Conservation (phyloP, 2,329 filamentous ascomycete genomes). For the Colletotrichum endophyticum region DNA sequence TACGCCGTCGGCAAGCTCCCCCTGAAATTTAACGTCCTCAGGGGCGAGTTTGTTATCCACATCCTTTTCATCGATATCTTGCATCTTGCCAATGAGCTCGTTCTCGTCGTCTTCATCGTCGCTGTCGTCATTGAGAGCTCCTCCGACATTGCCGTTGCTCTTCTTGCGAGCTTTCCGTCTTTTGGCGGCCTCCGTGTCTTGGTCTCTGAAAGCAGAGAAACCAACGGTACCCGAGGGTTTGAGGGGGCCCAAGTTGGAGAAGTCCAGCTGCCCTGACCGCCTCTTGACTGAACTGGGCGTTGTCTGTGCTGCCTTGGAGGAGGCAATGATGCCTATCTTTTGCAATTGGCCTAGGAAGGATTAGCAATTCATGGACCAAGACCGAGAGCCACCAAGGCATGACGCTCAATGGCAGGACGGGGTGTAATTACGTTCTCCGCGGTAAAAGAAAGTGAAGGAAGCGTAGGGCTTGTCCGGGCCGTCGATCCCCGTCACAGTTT, state of each 20-base stretch:
- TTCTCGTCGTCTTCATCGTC: slow-evolving; percentile 73
- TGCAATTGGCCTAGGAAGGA: slow-evolving; percentile 77
- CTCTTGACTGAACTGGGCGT: slow-evolving; percentile 71
- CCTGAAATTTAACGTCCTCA: slow-evolving; percentile 74
- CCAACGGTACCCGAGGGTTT: slow-evolving; percentile 88
- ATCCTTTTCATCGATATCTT: slow-evolving; percentile 68
- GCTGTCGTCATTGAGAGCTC: slow-evolving; percentile 72
- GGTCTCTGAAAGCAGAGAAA: slow-evolving; percentile 86
- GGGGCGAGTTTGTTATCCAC: slow-evolving; percentile 64
- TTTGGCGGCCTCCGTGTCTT: slow-evolving; percentile 57
- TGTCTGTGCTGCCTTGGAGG: slow-evolving; percentile 68
- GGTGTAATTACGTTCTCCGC: slow-evolving; percentile 80
- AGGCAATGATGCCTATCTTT: slow-evolving; percentile 89
- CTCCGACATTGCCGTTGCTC: slow-evolving; percentile 60
- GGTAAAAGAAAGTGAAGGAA: slow-evolving; percentile 96
- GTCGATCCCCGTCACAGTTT: slow-evolving; percentile 98
- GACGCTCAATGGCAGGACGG: not conserved
- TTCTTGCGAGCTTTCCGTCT: slow-evolving; percentile 68
- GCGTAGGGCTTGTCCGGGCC: slow-evolving; percentile 96
- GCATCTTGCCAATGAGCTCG: slow-evolving; percentile 67
- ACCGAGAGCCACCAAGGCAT: not conserved
- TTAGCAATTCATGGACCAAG: not conserved
- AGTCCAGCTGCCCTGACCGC: slow-evolving; percentile 83
- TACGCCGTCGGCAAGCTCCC: slow-evolving; percentile 80
- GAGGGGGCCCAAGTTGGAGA: slow-evolving; percentile 82